phyloP scores from a whole-genome alignment of 1,139 yeast species.

The Tardiomyces depauwii region DNA sequence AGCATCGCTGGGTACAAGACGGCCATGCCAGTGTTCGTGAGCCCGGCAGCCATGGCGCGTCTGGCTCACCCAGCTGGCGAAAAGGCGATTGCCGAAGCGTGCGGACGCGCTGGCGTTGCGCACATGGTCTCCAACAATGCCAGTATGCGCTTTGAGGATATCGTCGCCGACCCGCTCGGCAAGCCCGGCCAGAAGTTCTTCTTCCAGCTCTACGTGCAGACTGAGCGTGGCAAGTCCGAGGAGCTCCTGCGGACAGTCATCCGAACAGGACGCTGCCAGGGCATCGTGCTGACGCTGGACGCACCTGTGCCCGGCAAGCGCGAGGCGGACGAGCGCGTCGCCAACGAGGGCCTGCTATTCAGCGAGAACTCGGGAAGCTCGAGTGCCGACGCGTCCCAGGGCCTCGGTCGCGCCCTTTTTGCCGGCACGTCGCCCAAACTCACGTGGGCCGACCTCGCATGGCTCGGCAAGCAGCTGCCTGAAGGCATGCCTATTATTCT shows the following conservation, averaged over 20 bases:
- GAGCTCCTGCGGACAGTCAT: slow-evolving; percentile 44
- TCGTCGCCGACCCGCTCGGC: slow-evolving; percentile 38
- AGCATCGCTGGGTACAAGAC: slow-evolving; percentile 38
- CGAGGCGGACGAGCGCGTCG: slow-evolving; percentile 41
- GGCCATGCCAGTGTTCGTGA: slow-evolving; percentile 59
- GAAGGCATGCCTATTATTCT: slow-evolving; percentile 26
- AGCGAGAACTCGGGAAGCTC: slow-evolving; percentile 18
- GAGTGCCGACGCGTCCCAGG: slow-evolving; percentile 31
- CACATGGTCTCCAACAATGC: slow-evolving; percentile 81
- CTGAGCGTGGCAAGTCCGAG: slow-evolving; percentile 43
- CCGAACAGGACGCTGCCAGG: slow-evolving; percentile 35
- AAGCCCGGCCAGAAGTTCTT: slow-evolving; percentile 52
- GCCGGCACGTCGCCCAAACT: slow-evolving; percentile 42
- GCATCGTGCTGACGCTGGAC: slow-evolving; percentile 71
- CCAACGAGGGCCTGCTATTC: slow-evolving; percentile 34
- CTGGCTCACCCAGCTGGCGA: slow-evolving; percentile 67
- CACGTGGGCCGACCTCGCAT: slow-evolving; percentile 35
- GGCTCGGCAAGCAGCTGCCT: slow-evolving; percentile 32
- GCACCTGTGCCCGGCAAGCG: slow-evolving; percentile 81
- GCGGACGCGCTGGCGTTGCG: slow-evolving; percentile 53
- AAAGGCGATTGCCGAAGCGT: slow-evolving; percentile 61
- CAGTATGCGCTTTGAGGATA: slow-evolving; percentile 63
- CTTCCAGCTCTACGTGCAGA: slow-evolving; percentile 64
- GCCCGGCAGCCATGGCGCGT: slow-evolving; percentile 75
- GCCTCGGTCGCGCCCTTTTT: slow-evolving; percentile 33